Base-by-base conservation (phyloP, 495 filamentous ascomycete genomes). In the Trichoderma reesei region DNA sequence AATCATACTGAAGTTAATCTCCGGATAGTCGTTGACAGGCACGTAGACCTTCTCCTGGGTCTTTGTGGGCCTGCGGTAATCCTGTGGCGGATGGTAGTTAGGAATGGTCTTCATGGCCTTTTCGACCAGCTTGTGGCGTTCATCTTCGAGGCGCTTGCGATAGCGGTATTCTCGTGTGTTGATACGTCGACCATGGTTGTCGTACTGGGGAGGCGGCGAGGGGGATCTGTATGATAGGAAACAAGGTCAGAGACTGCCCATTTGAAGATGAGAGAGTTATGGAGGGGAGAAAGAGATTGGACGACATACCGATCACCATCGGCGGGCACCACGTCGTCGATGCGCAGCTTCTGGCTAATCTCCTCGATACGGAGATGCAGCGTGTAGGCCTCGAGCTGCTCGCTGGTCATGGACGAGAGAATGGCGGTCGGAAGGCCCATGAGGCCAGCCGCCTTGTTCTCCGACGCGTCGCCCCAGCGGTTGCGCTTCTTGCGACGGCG, bases 1-100 rank as follows among this genome's bases (percentile, higher is more conserved):
- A 89, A 92, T 93, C 92, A 90, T 96, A 98, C 94, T 98, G 90
- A 98, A 99, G 90, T 99, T 99, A 90, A 99, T 97, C 79, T 98
- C 95, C 83, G 95, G 95, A 80, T 99, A 99, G 78, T 99, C 95
- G 87, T 98, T 98, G 80, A 98, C 94, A 72, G 94, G 94, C 73
- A 98, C 94, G 76, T 98, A 98, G 86, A 98, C 93, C 85, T 98
- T 98, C 86, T 98, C 94, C 78, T 97, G 92, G 71, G 94, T 97
- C 89, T 98, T 98, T 71, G 92, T 96, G 42, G 94, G 94, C 63
- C 94, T 90, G 73, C 94, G 90, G 75, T 98, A 98, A 76, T 98
- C 94, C 79, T 91, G 87, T 46, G 94, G 94, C 70, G 94, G 92
- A 74, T 96, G 90, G 71, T 98, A 98, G 82, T 96, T 96, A 79